These are phyloP conservation scores for Nicotiana obtusifolia DNA, from an alignment of 257 asterid genomes.

Conservation along the genomic window DNA sequence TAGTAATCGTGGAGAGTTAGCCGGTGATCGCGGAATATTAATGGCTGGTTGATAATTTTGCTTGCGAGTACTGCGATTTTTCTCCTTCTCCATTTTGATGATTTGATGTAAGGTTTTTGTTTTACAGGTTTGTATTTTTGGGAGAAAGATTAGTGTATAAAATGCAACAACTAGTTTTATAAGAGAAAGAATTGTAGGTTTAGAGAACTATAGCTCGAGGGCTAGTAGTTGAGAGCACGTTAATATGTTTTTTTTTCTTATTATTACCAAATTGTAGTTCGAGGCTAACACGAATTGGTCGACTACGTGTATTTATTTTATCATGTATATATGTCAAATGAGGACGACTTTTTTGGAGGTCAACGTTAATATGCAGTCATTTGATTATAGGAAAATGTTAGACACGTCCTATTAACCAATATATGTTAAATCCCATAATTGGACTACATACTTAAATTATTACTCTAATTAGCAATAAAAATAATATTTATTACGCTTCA, in stretches of 20 bases:
- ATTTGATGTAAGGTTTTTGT: not conserved
- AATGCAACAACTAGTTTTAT: not conserved
- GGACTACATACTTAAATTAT: too few species aligned
- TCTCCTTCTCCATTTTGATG: conserved; percentile 14
- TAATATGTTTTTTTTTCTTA: not conserved
- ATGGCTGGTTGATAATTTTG: not conserved
- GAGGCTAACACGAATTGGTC: conserved; percentile 17
- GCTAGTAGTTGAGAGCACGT: conserved; percentile 24
- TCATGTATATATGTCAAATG: not conserved
- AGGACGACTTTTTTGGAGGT: not conserved
- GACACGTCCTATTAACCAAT: too few species aligned
- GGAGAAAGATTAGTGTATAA: not conserved
- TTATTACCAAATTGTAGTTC: not conserved
- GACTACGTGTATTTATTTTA: not conserved
- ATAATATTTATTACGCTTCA: too few species aligned
- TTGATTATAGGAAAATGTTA: too few species aligned
- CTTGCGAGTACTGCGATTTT: not conserved
- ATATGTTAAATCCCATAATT: too few species aligned
- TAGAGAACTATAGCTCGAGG: not conserved
- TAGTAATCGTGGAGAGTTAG: conserved; percentile 8
- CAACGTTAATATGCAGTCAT: not conserved
- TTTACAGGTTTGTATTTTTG: not conserved
- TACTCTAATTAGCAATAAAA: too few species aligned
- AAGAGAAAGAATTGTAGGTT: not conserved
- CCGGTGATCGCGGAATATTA: conserved; percentile 8